phyloP scores from a whole-genome alignment of 1,284 basidiomycete species.

The Inonotus obliquus region DNA sequence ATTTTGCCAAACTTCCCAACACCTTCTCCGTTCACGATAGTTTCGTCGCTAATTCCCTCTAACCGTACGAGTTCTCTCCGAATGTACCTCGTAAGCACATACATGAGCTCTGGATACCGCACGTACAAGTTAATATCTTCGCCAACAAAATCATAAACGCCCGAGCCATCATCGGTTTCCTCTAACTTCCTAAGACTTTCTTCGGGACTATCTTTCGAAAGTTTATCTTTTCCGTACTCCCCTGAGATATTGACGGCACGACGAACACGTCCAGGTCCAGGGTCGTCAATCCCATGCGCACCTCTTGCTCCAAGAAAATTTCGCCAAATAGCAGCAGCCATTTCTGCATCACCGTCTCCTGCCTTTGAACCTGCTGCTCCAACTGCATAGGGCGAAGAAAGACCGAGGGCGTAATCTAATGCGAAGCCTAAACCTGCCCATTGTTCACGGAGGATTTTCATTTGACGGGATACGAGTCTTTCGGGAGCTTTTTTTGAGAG shows the following conservation, averaged over 20 bases:
- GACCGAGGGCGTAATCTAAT: constrained; percentile 76
- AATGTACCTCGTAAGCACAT: constrained; percentile 71
- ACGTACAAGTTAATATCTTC: constrained; percentile 62
- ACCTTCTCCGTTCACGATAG: constrained; percentile 46
- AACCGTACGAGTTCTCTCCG: constrained; percentile 74
- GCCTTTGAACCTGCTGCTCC: neutral
- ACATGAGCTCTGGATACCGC: constrained; percentile 73
- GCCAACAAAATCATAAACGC: constrained; percentile 67
- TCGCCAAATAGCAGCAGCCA: constrained; percentile 89
- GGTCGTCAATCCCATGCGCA: constrained; percentile 57
- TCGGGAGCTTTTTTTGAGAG: constrained; percentile 63
- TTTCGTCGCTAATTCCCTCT: constrained; percentile 67
- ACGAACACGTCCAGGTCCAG: constrained; percentile 22
- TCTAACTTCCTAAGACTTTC: constrained; percentile 39
- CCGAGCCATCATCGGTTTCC: constrained; percentile 57
- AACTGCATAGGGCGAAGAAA: constrained; percentile 17
- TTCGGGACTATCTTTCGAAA: constrained; percentile 43
- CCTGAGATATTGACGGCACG: constrained; percentile 60
- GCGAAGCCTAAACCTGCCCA: constrained; percentile 83
- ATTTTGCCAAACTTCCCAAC: constrained; percentile 19
- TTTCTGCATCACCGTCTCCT: constrained; percentile 63
- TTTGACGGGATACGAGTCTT: constrained; percentile 81
- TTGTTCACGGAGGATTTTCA: constrained; percentile 91
- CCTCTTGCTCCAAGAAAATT: constrained; percentile 84
- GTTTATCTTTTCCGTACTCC: constrained; percentile 50